These are phyloP conservation scores for Borovskyia barvae DNA, from an alignment of 208 protist species.

Conservation along the genomic window DNA sequence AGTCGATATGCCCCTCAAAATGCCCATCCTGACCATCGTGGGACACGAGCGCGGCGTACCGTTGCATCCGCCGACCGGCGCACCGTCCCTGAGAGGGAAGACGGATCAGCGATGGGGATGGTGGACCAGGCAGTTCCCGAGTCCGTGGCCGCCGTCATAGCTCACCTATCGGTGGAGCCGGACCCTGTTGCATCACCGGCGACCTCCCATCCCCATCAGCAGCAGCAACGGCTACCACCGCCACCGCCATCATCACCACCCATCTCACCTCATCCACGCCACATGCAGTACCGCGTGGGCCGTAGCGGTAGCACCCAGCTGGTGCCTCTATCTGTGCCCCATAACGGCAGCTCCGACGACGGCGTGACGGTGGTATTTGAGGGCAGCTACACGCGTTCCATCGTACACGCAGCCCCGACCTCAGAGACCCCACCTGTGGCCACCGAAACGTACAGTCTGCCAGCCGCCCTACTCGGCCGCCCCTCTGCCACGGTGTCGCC, in stretches of 20 bases:
- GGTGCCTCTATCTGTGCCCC: not conserved
- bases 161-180: not conserved
- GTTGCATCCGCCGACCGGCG: not conserved
- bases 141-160: slow-evolving; percentile 16
- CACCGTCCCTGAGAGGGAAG: not conserved
- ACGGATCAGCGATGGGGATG: not conserved
- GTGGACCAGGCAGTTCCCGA: slow-evolving; percentile 14
- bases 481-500: no score
- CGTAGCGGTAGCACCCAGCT: slow-evolving; percentile 27
- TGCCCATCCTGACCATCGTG: no score
- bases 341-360: no score
- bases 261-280: not conserved
- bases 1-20: no score
- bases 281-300: slow-evolving; percentile 27
- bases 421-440: no score
- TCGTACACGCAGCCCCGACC: no score
- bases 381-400: no score
- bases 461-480: no score
- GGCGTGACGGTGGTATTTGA: no score
- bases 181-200: slow-evolving; percentile 1
- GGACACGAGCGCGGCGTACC: not conserved
- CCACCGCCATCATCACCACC: slow-evolving; percentile 9
- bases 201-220: slow-evolving; percentile 1
- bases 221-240: slow-evolving; percentile 1
- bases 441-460: no score